A percentile compares a stretch with the other conserved stretches of the same genome.
phyloP scores from a whole-genome alignment of 306 rosid genomes.

The cucumber (Cucumis sativus) region DNA sequence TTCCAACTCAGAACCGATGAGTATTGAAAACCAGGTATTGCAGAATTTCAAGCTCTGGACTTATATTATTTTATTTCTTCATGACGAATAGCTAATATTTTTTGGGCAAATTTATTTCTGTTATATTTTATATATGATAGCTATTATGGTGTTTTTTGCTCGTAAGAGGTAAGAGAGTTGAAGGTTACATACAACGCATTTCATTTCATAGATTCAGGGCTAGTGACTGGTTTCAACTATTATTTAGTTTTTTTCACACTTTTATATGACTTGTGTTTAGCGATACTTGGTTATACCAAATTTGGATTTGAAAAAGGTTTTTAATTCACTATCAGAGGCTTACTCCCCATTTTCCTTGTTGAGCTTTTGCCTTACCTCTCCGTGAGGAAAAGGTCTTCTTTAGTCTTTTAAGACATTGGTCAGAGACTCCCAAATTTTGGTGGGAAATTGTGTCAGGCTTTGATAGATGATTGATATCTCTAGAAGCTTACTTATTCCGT shows the following conservation, averaged over 20 bases:
- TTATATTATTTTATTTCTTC: background rate
- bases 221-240: background rate
- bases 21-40: slow-evolving; percentile 61
- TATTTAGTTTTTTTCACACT: background rate
- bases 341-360: background rate
- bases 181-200: background rate
- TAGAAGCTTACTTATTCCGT: too few relatives aligned
- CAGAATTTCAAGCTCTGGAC: background rate
- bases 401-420: background rate
- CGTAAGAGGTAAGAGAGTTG: background rate
- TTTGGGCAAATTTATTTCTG: background rate
- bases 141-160: background rate
- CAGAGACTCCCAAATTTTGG: too few relatives aligned
- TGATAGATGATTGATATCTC: too few relatives aligned
- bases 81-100: background rate
- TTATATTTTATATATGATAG: too few relatives aligned
- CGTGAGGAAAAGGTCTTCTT: background rate
- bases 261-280: background rate
- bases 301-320: background rate
- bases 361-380: background rate
- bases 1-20: slow-evolving; percentile 60
- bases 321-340: background rate
- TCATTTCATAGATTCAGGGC: background rate
- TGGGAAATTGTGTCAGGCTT: too few relatives aligned
- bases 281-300: background rate